These are phyloP conservation scores for Jatropha multifida DNA, from an alignment of 441 rosid genomes.

Conservation along the genomic window DNA sequence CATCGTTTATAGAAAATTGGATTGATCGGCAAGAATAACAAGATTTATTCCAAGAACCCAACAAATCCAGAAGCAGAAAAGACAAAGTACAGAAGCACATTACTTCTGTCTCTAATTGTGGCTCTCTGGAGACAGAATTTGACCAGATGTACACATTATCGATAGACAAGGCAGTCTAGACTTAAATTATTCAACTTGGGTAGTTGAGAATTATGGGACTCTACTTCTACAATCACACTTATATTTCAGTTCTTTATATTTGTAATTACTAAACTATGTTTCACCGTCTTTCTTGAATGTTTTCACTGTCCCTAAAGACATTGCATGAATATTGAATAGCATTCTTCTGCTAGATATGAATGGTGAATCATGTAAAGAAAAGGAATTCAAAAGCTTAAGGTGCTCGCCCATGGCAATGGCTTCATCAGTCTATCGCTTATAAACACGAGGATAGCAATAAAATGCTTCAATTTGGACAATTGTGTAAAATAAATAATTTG, in stretches of 20 bases:
- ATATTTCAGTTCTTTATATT: not conserved
- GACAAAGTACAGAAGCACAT: conserved; percentile 49
- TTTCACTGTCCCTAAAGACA: not conserved
- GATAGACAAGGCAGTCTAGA: not conserved
- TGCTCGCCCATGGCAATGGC: not conserved
- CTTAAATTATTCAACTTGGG: not conserved
- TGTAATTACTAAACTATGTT: not conserved
- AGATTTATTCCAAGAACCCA: not conserved
- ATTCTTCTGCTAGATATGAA: not conserved
- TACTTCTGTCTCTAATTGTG: conserved; percentile 45
- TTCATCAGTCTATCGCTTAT: too few species aligned
- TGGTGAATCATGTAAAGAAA: not conserved
- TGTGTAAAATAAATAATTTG: not conserved
- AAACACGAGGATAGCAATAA: not conserved
- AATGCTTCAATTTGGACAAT: not conserved
- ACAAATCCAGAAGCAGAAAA: conserved; percentile 55
- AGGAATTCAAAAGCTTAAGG: not conserved
- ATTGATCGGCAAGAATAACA: too few species aligned
- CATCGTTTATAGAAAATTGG: too few species aligned
- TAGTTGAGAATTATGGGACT: not conserved
- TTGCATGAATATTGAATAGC: too few species aligned
- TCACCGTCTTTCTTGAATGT: too few species aligned
- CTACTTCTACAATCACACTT: too few species aligned
- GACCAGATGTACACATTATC: not conserved
- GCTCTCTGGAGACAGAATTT: not conserved